A percentile compares a stretch with the other conserved stretches of the same genome.
Conservation (phyloP, 495 filamentous ascomycete species). For the Penicillium dipodomyicola region DNA sequence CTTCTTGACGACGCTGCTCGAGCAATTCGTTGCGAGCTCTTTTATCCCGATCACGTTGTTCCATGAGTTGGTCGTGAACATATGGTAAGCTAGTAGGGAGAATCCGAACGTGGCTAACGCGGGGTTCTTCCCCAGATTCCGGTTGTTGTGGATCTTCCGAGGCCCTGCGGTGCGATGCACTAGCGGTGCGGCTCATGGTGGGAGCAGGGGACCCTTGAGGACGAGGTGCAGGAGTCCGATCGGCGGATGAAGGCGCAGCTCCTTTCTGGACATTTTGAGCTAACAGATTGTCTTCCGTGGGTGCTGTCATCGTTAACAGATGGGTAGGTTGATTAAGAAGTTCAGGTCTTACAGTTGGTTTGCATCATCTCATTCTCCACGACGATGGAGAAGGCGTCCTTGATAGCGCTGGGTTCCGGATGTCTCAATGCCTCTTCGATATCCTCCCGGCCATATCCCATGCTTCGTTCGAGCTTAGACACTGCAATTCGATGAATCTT, state of each 20-base stretch:
- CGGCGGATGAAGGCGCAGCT: slow-evolving; percentile 19
- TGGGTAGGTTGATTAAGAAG: background rate
- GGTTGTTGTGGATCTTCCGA: slow-evolving; percentile 28
- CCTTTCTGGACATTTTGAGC: slow-evolving; percentile 26
- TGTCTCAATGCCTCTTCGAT: slow-evolving; percentile 89
- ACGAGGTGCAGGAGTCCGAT: slow-evolving; percentile 24
- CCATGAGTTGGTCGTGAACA: slow-evolving; percentile 88
- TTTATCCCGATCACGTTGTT: slow-evolving; percentile 54
- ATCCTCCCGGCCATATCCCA: slow-evolving; percentile 94
- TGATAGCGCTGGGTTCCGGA: slow-evolving; percentile 94
- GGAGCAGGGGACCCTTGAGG: slow-evolving; percentile 23
- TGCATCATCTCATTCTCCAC: slow-evolving; percentile 98
- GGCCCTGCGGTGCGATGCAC: slow-evolving; percentile 29
- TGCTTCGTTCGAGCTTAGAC: slow-evolving; percentile 91
- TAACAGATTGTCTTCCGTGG: slow-evolving; percentile 43
- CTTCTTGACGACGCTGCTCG: slow-evolving; percentile 30
- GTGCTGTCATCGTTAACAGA: slow-evolving; percentile 33
- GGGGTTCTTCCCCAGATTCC: slow-evolving; percentile 32
- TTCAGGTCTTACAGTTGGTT: slow-evolving; percentile 65
- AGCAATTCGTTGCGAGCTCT: slow-evolving; percentile 30
- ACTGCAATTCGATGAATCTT: slow-evolving; percentile 90
- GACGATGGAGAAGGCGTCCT: slow-evolving; percentile 97
- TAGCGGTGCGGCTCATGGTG: slow-evolving; percentile 19
- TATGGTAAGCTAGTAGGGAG: slow-evolving; percentile 85
- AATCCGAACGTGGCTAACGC: slow-evolving; percentile 79